Evolutionary conservation across 805 yeast genomes (phyloP), one percentile per base, ranked within the genome.

Genomic region (Saccharomycopsis javanensis): DNA sequence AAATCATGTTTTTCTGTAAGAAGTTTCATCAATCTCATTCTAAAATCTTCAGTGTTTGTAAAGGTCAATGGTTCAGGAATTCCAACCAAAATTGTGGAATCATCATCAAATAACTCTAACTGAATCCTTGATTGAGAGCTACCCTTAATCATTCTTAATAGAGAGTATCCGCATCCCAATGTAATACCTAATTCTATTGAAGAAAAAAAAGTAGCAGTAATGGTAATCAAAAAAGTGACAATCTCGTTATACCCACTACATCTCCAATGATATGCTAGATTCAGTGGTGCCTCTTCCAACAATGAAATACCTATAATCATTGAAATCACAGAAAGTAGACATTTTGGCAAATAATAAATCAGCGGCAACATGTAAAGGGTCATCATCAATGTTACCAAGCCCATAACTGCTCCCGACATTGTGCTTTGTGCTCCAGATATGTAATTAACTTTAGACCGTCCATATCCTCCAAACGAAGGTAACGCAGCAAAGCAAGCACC

Each of bases 391-490:
- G 97, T 85, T 4, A 84, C 74, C 1, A 80, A n/a, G 0, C 96
- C 92, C 85, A 91, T 85, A 10, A 87, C 79, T 3, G 82, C 81
- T 0, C 96, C 96, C n/a, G 94, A 79, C 67, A 85, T 73, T 10
- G 91, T 91, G 0, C 96, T 87, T 62, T 80, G 81, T 0, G 95
- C 98, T 4, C 97, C 97, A 13, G 90, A 82, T 54, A 89, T 73
- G 1, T 91, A 86, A 71, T 92, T 92, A 58, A 92, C 83, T 65
- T 87, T 90, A 16, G 96, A 86, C 65, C 98, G 78, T 1, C 97
- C 98, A 66, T 91, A 92, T 0, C 98, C 98, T 8, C 98, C 99
- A 75, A 91, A 91, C 0, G 96, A 81, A 0, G 99, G 97, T 15
- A 92, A 72, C 0, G 90, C 86, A 33, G 79, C 72, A 56, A 78